These are phyloP conservation scores for Tolypocladium capitatum DNA, from an alignment of 2,329 filamentous ascomycete genomes.

Conservation along the genomic window DNA sequence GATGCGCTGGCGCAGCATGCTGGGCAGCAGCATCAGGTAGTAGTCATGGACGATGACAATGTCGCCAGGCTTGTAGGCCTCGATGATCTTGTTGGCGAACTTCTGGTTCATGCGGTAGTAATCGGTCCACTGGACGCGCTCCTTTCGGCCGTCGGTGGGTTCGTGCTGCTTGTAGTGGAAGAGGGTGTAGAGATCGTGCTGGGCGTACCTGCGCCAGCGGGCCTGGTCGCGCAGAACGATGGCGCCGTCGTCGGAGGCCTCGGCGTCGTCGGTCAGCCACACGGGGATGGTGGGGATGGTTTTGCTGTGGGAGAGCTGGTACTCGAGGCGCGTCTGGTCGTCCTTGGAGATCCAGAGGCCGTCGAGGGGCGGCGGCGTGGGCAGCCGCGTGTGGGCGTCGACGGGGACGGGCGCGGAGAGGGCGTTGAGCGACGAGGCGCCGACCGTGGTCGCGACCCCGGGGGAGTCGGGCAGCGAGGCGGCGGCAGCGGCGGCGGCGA, in stretches of 20 bases:
- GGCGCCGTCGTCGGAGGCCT: slow-evolving; percentile 47
- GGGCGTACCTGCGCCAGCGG: slow-evolving; percentile 80
- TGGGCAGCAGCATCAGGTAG: slow-evolving; percentile 79
- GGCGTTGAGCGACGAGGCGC: slow-evolving; percentile 49
- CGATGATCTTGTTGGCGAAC: slow-evolving; percentile 79
- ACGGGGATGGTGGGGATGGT: slow-evolving; percentile 74
- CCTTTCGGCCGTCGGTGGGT: slow-evolving; percentile 70
- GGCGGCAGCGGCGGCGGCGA: slow-evolving; percentile 34
- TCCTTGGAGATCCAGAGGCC: slow-evolving; percentile 57
- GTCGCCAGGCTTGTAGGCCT: slow-evolving; percentile 84
- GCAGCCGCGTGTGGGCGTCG: slow-evolving; percentile 42
- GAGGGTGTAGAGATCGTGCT: slow-evolving; percentile 81
- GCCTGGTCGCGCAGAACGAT: slow-evolving; percentile 68
- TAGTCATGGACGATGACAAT: slow-evolving; percentile 91
- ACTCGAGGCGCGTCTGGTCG: slow-evolving; percentile 62
- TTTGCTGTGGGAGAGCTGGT: slow-evolving; percentile 57
- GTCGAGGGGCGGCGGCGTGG: slow-evolving; percentile 47
- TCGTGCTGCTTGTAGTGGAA: slow-evolving; percentile 96
- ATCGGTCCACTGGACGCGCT: slow-evolving; percentile 78
- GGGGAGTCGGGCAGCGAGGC: slow-evolving; percentile 29
- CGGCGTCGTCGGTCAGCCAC: slow-evolving; percentile 71
- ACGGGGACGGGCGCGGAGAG: slow-evolving; percentile 70
- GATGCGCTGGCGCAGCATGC: slow-evolving; percentile 71
- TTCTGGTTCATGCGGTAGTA: slow-evolving; percentile 88
- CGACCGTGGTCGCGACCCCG: slow-evolving; percentile 28